Evolutionary conservation across 1,284 basidiomycete species (phyloP).

Genomic region (Moesziomyces globuligerus): DNA sequence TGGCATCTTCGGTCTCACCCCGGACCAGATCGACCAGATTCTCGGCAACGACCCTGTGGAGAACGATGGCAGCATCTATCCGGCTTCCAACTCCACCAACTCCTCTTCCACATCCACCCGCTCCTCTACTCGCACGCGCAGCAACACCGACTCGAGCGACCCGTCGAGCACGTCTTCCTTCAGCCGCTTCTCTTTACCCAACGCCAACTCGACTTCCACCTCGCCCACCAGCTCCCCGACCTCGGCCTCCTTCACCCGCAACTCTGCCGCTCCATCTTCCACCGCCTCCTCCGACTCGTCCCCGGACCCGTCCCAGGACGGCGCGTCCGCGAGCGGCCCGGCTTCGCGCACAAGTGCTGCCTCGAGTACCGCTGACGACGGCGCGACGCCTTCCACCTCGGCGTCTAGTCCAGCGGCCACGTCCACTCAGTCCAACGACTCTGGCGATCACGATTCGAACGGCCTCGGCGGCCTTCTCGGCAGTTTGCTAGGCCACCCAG

Average conservation of each 20-base stretch:
- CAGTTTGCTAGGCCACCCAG: neutral
- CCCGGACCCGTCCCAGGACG: neutral
- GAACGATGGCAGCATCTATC: constrained; percentile 6
- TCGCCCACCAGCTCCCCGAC: constrained; percentile 7
- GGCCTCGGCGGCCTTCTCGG: constrained; percentile 8
- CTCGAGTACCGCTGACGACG: no score
- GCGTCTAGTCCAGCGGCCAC: no score
- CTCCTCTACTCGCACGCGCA: constrained; percentile 5
- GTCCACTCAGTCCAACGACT: neutral
- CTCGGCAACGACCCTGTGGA: constrained; percentile 11
- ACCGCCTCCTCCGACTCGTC: neutral
- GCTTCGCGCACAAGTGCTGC: neutral
- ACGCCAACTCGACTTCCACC: constrained; percentile 9
- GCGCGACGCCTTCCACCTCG: no score
- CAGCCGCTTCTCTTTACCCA: constrained; percentile 6
- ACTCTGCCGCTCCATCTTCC: neutral
- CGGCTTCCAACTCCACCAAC: constrained; percentile 13
- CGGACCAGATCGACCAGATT: constrained; percentile 19
- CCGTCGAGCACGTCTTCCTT: constrained; percentile 3
- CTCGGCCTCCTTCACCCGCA: neutral
- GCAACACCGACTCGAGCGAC: constrained; percentile 3
- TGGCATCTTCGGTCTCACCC: constrained; percentile 20
- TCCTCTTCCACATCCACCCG: constrained; percentile 10
- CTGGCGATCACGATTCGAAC: no score
- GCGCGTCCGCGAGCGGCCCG: neutral